Evolutionary conservation across 2,329 filamentous ascomycete genomes (phyloP), one percentile per base, ranked within the genome.

Genomic region (Claviceps spartinae): DNA sequence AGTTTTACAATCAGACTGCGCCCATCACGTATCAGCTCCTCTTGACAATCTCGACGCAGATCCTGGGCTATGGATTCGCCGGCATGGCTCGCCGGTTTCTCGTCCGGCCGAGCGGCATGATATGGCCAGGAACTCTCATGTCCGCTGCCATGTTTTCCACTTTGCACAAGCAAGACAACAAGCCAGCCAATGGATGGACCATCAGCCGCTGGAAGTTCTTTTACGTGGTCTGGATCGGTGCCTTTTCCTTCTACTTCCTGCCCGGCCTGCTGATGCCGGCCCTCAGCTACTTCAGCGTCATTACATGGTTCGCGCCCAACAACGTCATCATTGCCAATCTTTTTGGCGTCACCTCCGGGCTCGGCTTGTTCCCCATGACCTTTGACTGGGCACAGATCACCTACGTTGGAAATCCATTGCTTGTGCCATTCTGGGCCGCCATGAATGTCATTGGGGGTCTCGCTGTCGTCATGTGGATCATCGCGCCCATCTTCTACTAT

Each of bases 301-400:
- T 94, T 54, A 94, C 88, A 14, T 95, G 87, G 88, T 86, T 90
- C 65, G 86, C 86, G 2, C 88, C 88, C 0, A 82, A 88, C 57
- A 94, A 85, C 59, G 85, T 93, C n/a, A 81, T 94, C 3, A 72
- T 94, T 45, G 85, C 88, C 34, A 94, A 94, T 64, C 71, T 95
- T 57, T 94, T 94, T 62, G 88, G 88, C 16, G 85, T 91, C 16
- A 78, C 82, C n/a, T 91, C 88, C 2, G 88, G 88, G 2, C 75
- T 95, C 14, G 88, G 88, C 1, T 69, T 95, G 37, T 88, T 94
- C 55, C 88, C 88, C 0, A 64, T 95, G 60, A 94, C 88, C 0
- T 94, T 95, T 61, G 88, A 95, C 69, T 95, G 88, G 88, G 86
- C 86, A 0, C 88, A 95, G 63, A 83, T 95, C 56, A 88, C 88